Base-by-base conservation (phyloP, 495 filamentous ascomycete genomes). In the Evansstolkia leycettana region DNA sequence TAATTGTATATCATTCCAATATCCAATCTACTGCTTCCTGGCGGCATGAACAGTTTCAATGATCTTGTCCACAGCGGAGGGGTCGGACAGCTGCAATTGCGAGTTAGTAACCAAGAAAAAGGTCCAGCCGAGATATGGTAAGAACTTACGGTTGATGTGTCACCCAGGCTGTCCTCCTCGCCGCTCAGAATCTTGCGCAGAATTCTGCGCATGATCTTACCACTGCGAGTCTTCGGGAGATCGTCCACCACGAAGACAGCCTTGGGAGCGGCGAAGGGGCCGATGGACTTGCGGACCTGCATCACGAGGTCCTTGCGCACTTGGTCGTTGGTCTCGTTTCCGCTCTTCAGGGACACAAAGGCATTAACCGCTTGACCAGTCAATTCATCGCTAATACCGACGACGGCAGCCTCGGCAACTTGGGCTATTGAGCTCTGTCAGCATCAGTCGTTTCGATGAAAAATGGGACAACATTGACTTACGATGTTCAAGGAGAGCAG, bases 121-220 rank as follows among this genome's bases (percentile, higher is more conserved):
- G 20, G 20, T 23, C 20, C 20, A 9, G 4, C 5, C 20, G 20
- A 23, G 4, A 4, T 5, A 23, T 23, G 20, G 5, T 5, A 23
- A 23, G 20, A 46, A 65, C 82, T 69, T 72, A 93, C 84, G 37
- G 90, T 96, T 1, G 84, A 83, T 18, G 65, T 89, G 48, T 99
- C 92, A 47, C 90, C 90, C 36, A 99, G 67, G 55, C 89, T 85
- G 49, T 96, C 90, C 60, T 96, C 92, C 69, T 99, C 90, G 8
- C 87, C 87, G 29, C 84, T 84, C 41, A 99, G 62, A 45, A 96
- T 87, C 81, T 99, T 96, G 39, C 90, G 78, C 62, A 99, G 57
- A 58, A 99, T 95, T 37, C 90, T 77, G 37, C 90, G 73, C 90
- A 99, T 96, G 50, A 96, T 99, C 79, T 99, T 99, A 37, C 90